Base-by-base conservation (phyloP, 208 protist genomes). In the Borovskyia barvae region DNA sequence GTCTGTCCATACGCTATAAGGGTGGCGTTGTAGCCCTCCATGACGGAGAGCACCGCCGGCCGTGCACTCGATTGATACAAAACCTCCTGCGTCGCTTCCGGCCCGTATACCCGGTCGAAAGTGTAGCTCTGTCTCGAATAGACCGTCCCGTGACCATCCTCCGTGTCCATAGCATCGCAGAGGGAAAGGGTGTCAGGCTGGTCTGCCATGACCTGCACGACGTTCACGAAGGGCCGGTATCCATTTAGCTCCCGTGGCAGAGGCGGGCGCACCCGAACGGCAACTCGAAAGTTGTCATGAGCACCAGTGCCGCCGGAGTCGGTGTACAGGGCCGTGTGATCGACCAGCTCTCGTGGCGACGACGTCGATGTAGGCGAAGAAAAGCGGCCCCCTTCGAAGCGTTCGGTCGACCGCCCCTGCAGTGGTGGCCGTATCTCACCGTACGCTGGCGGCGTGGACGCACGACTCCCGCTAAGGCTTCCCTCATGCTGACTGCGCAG, bases 1-100 rank as follows among this genome's bases (percentile, higher is more conserved):
- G 85, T 96, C 66, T 93, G 87, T 5, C 90, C 90, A 50, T 96
- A 96, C n/a, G 90, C 90, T 63, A 96, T 80, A 3, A 94, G 29
- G 42, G 73, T 91, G 8, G 80, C 80, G 73, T 94, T 96, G 76
- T 88, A 93, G 35, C 91, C 91, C 22, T 83, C 59, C 37, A 96
- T 25, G 24, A 87, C 78, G 12, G 82, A 83, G 15, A 83, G 65
- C 26, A 97, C 84, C 4, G 82, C 87, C 1, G 79, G 80, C 45
- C 71, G 69, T 6, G 85, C 90, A 40, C 80, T 85, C 9, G 51
- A 32, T n/a, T 85, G 76, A 71, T 94, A 96, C 57, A 96, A 63
- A 9, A 77, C 75, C 41, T 69, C 50, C 72, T 96, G 90, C 35
- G 51, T 67, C 12, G 81, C 49, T 29, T 70, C 32, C 12, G 54